Conservation (phyloP, 176 grass and related monocot species). For the Ananas comosus region DNA sequence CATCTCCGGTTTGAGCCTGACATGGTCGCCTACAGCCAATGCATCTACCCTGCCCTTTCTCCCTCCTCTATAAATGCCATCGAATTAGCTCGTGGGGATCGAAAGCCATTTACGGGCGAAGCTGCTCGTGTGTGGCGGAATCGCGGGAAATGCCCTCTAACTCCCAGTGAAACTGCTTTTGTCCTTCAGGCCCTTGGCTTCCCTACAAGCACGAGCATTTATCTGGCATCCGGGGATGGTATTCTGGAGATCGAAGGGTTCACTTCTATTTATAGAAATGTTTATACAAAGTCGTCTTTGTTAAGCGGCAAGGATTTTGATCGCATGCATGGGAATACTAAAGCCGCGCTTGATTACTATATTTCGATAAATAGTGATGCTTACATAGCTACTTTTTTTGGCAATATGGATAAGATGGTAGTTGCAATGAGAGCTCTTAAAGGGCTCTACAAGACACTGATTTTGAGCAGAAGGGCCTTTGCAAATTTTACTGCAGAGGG, state of each 20-base stretch:
- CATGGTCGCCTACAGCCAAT: constrained; percentile 82
- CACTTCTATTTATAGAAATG: constrained; percentile 59
- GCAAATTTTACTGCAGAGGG: constrained; percentile 48
- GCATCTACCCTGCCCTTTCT: constrained; percentile 57
- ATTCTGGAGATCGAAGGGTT: constrained; percentile 82
- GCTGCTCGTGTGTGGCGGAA: constrained; percentile 65
- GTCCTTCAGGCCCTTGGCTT: constrained; percentile 66
- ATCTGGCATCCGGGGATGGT: constrained; percentile 84
- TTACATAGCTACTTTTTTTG: constrained; percentile 82
- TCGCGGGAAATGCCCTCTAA: constrained; percentile 86
- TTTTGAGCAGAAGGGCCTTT: constrained; percentile 87
- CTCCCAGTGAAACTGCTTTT: constrained; percentile 85
- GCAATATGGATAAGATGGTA: constrained; percentile 99
- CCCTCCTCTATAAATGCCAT: constrained; percentile 49
- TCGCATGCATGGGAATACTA: constrained; percentile 91
- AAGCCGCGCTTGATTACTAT: constrained; percentile 89
- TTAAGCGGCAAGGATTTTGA: constrained; percentile 62
- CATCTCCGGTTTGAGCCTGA: constrained; percentile 96
- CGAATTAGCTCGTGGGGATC: constrained; percentile 65
- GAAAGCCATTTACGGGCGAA: constrained; percentile 53
- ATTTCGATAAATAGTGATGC: constrained; percentile 83
- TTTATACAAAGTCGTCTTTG: constrained; percentile 68
- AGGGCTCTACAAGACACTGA: constrained; percentile 55
- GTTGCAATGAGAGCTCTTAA: constrained; percentile 75
- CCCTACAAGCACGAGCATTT: constrained; percentile 57